phyloP scores from a whole-genome alignment of 768 basidiomycete genomes.

The Agrocybe praecox region DNA sequence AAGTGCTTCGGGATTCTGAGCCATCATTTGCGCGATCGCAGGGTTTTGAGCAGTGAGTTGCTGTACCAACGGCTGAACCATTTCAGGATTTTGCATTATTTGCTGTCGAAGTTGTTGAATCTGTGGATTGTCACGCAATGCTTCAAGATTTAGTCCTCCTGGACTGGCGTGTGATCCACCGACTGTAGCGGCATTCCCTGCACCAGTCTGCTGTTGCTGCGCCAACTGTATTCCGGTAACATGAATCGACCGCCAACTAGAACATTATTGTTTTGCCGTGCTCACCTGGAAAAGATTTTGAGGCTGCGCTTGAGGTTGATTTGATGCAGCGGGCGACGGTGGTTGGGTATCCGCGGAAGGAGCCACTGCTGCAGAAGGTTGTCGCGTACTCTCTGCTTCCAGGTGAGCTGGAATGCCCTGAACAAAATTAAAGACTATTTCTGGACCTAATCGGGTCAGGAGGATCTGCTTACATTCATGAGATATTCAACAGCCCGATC shows the following conservation, averaged over 20 bases:
- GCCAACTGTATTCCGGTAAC: conserved; percentile 54
- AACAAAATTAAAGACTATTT: conserved; percentile 9
- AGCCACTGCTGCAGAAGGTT: conserved; percentile 33
- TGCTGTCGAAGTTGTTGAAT: conserved; percentile 74
- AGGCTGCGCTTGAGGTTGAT: conserved; percentile 44
- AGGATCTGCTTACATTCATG: conserved; percentile 65
- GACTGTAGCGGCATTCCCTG: conserved; percentile 29
- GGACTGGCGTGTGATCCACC: conserved; percentile 37
- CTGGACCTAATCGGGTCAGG: not conserved
- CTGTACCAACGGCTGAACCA: conserved; percentile 82
- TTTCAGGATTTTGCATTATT: conserved; percentile 73
- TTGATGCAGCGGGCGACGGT: conserved; percentile 34
- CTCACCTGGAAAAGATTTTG: conserved; percentile 89
- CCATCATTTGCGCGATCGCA: conserved; percentile 66
- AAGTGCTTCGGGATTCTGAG: conserved; percentile 72
- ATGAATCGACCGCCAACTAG: not conserved
- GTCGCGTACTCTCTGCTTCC: conserved; percentile 47
- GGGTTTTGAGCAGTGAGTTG: conserved; percentile 81
- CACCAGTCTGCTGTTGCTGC: conserved; percentile 64
- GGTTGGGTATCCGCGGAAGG: conserved; percentile 39
- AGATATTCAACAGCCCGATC: conserved; percentile 98
- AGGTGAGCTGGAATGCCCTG: conserved; percentile 84
- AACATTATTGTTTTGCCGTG: not conserved
- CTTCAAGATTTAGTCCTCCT: conserved; percentile 44
- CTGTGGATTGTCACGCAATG: conserved; percentile 63